phyloP scores from a whole-genome alignment of 2,329 filamentous ascomycete genomes.

The Neopestalotiopsis sp. region DNA sequence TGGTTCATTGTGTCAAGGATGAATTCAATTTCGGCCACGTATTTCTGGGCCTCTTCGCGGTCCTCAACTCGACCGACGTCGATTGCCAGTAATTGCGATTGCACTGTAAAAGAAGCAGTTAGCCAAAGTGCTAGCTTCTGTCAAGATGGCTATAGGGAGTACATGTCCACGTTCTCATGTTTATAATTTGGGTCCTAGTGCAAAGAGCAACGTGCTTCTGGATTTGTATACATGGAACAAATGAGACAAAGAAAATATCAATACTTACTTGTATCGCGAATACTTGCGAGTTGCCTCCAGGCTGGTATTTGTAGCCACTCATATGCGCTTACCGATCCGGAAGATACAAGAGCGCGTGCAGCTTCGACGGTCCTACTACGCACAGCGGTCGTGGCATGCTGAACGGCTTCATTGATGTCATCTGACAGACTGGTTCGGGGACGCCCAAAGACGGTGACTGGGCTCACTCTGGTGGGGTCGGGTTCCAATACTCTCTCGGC shows the following conservation, averaged over 20 bases:
- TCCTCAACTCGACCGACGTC: too few species aligned
- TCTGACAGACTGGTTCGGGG: constrained; percentile 55
- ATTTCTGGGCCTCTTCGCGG: too few species aligned
- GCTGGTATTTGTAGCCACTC: background rate
- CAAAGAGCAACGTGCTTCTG: too few species aligned
- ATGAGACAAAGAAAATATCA: background rate
- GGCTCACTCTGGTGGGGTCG: background rate
- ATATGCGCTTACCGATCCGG: background rate
- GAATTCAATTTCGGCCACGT: too few species aligned
- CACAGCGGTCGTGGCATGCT: constrained; percentile 62
- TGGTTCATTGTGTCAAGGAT: background rate
- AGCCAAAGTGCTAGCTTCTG: too few species aligned
- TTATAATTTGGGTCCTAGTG: too few species aligned
- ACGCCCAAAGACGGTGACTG: constrained; percentile 49
- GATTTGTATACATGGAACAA: background rate
- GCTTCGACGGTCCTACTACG: constrained; percentile 48
- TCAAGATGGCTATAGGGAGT: too few species aligned
- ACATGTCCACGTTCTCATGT: too few species aligned
- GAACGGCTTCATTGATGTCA: constrained; percentile 60
- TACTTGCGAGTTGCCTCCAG: background rate
- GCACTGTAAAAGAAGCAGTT: too few species aligned
- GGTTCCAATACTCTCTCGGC: constrained; percentile 62
- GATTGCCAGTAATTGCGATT: too few species aligned
- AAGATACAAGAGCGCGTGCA: background rate
- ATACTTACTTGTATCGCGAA: background rate